These are phyloP conservation scores for Ganoderma meredithae DNA, from an alignment of 1,284 basidiomycete genomes.

Conservation along the genomic window DNA sequence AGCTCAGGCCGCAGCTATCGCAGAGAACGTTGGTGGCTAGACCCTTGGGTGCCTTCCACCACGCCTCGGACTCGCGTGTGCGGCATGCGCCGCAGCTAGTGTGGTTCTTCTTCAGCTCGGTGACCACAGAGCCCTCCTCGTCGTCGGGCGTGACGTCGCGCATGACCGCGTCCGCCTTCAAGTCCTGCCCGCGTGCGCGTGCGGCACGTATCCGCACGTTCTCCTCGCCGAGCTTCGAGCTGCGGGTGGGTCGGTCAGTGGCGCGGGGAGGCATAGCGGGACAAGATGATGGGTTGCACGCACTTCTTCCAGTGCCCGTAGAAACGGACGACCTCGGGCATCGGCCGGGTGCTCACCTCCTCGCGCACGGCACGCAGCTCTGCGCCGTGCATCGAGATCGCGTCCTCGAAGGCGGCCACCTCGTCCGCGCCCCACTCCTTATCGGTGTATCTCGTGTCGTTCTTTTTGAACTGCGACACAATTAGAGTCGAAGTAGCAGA, in stretches of 20 bases:
- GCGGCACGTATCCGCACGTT: constrained; percentile 59
- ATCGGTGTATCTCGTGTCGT: constrained; percentile 72
- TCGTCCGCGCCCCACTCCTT: constrained; percentile 79
- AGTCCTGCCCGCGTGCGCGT: constrained; percentile 50
- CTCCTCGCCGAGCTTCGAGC: constrained; percentile 71
- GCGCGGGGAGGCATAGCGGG: neutral
- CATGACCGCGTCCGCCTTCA: constrained; percentile 28
- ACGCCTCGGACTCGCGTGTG: constrained; percentile 74
- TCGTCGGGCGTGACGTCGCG: constrained; percentile 58
- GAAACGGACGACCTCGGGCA: constrained; percentile 83
- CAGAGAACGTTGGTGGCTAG: constrained; percentile 78
- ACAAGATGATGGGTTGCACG: constrained; percentile 22
- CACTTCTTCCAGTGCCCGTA: constrained; percentile 90
- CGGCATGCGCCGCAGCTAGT: constrained; percentile 79
- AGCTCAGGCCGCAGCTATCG: constrained; percentile 81
- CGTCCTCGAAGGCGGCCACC: constrained; percentile 77
- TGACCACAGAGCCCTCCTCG: constrained; percentile 73
- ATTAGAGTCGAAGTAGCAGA: neutral
- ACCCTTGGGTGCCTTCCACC: constrained; percentile 90
- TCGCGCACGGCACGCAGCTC: constrained; percentile 83
- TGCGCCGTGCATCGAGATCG: constrained; percentile 72
- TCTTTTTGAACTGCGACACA: constrained; percentile 69
- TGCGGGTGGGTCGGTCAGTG: constrained; percentile 37
- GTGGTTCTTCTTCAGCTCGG: constrained; percentile 61
- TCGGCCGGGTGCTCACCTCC: constrained; percentile 73